Conservation (phyloP, 2,329 filamentous ascomycete species). For the Thelonectria discophora region DNA sequence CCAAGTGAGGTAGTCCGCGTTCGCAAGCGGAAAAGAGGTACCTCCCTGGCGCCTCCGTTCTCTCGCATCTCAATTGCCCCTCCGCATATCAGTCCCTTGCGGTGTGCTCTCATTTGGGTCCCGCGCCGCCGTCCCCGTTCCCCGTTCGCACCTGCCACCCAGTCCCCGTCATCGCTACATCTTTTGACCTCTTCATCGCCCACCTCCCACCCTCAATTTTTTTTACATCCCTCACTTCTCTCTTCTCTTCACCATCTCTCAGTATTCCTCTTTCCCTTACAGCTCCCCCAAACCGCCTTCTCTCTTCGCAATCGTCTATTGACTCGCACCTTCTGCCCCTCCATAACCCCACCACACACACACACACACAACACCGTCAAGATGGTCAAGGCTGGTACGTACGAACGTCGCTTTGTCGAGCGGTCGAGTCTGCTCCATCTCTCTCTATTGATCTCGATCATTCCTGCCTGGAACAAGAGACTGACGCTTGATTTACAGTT, state of each 20-base stretch:
- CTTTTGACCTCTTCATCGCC: conserved; percentile 35
- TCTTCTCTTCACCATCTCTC: conserved; percentile 14
- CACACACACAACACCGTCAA: conserved; percentile 41
- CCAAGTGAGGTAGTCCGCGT: conserved; percentile 4
- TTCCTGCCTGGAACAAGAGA: not conserved
- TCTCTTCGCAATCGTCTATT: conserved; percentile 7
- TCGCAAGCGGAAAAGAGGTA: not conserved
- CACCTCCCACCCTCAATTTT: conserved; percentile 34
- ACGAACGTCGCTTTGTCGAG: conserved; percentile 21
- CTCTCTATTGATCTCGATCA: conserved; percentile 12
- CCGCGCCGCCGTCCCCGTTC: conserved; percentile 18
- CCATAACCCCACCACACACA: conserved; percentile 21
- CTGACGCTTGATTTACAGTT: conserved; percentile 52
- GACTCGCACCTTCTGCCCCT: conserved; percentile 7
- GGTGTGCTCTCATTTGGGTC: conserved; percentile 14
- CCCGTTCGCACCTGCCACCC: conserved; percentile 3
- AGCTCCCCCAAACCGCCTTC: not conserved
- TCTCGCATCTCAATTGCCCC: conserved; percentile 8
- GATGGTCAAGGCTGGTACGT: conserved; percentile 71
- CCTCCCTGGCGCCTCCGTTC: not conserved
- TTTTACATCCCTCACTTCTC: conserved; percentile 21
- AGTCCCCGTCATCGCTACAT: conserved; percentile 26
- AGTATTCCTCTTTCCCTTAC: not conserved
- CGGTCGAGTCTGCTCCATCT: conserved; percentile 37
- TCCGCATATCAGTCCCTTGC: conserved; percentile 9